A percentile compares a stretch with the other conserved stretches of the same genome.
These are phyloP conservation scores for Pleurotus tuber-regium DNA, from an alignment of 768 basidiomycete genomes.

Conservation along the genomic window DNA sequence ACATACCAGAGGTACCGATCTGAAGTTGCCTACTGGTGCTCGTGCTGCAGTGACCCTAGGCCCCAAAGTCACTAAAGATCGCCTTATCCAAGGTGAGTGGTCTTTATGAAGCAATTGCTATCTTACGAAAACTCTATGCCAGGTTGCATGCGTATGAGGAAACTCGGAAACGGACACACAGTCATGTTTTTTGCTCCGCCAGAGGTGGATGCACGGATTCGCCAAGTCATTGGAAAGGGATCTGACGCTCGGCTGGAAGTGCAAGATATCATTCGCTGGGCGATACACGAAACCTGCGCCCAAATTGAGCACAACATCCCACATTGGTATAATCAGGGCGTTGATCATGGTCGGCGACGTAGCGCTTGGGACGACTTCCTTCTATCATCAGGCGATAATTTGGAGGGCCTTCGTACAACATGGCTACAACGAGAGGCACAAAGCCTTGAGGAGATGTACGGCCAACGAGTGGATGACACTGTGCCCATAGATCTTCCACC, in stretches of 20 bases:
- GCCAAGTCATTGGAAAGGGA: constrained; percentile 18
- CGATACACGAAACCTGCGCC: constrained; percentile 40
- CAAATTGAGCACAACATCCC: constrained; percentile 37
- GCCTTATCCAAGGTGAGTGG: constrained; percentile 44
- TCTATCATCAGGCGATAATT: constrained; percentile 3
- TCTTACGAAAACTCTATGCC: no score
- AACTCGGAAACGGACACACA: constrained; percentile 44
- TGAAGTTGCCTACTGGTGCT: constrained; percentile 38
- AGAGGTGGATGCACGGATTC: constrained; percentile 37
- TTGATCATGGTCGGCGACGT: constrained; percentile 27
- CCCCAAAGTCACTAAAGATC: constrained; percentile 50
- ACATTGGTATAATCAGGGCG: constrained; percentile 40
- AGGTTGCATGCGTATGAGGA: constrained; percentile 57
- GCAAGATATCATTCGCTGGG: constrained; percentile 40
- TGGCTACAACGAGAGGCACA: constrained; percentile 42
- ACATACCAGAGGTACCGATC: constrained; percentile 51
- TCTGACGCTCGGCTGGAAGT: constrained; percentile 12
- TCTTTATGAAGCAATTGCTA: no score
- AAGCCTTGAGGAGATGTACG: constrained; percentile 33
- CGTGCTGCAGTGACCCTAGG: constrained; percentile 43
- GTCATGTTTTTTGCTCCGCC: constrained; percentile 45
- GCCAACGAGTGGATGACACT: neutral
- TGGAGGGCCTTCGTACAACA: constrained; percentile 12
- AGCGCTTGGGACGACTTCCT: constrained; percentile 14
- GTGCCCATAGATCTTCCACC: neutral